Base-by-base conservation (phyloP, 495 filamentous ascomycete genomes). In the Evernia prunastri region DNA sequence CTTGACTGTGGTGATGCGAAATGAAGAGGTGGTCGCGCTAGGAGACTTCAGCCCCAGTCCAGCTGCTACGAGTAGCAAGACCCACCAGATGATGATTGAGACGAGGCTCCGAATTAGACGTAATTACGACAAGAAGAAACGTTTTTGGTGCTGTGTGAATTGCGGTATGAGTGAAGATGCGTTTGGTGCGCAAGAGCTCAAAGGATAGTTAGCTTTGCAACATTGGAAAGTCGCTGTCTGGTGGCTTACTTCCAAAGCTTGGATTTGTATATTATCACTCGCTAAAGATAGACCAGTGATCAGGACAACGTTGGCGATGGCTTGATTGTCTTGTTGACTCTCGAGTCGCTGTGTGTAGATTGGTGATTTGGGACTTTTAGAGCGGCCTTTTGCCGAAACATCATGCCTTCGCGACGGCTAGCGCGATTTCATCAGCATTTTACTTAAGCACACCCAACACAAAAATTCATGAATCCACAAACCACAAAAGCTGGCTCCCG, bases 11-110 rank as follows among this genome's bases (percentile, higher is more conserved):
- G 75, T 85, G 90, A 74, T 97, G 91, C 1, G 91, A 92, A 23
- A 98, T 85, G 70, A 92, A 89, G 64, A 97, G 85, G 67, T 89
- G 84, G 61, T 97, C 92, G 71, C 89, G 90, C 78, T 96, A 35
- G 2, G 15, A 60, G 42, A 18, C 7, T 45, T 67, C 47, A 72
- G 56, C 5, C 27, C 53, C 42, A 3, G 31, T 3, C 27, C 47
- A 37, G 49, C 23, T 51, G 51, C 37, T 29, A 10, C 18, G 23
- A 36, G 13, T n/a, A 18, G n/a, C 9, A 8, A 33, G 17, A 65
- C 75, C 54, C 40, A 85, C 83, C 43, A 86, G 64, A 71, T 86
- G 81, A 47, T 69, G 62, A 31, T 79, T 78, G 23, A 83, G 67
- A 35, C 57, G 68, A 3, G 75, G 73, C 7, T 72, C 68, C 42